Base-by-base conservation (phyloP, 1,284 basidiomycete species). In the Irpex sp. region DNA sequence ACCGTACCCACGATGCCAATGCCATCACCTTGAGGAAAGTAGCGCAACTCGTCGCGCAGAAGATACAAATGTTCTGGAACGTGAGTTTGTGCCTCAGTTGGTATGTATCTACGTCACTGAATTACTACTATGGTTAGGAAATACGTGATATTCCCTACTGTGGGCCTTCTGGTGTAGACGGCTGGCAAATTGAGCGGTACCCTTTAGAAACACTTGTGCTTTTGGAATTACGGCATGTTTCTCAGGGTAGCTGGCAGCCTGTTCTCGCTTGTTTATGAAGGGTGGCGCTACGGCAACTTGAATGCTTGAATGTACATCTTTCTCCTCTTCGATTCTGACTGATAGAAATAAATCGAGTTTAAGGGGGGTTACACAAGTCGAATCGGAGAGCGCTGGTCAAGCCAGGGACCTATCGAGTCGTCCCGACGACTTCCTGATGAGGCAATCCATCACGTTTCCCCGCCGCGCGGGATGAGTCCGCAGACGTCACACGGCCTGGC, bases 171-270 rank as follows among this genome's bases (percentile, higher is more conserved):
- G 42, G 18, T 14, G 18, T 4, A 14, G 18, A 45, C 12, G 58
- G 49, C 23, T 63, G 62, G 62, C 35, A 36, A 28, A 12, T 56
- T 18, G 23, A 23, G 14, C 35, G 36, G 16, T 42, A 60, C 9
- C 56, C 53, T 12, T 36, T 60, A 21, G 35, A 58, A 5, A 18
- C 56, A 12, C 58, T 63, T 18, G 54, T 60, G 19, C 62, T 60
- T 6, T 48, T 60, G 9, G 59, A 63, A 21, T 28, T 63, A 14
- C 37, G 59, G 18, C 53, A 63, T 16, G 58, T 63, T 10, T 37
- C 48, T 21, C 12, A 10, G 5, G 55, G 55, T 9, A 60, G 59
- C 56, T 63, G 62, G 62, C 62, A 63, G 54, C 58, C 62, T 14
- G 59, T 45, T 18, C 56, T 63, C 18, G 42, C 42, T 33, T 33